These are phyloP conservation scores for Pholiota adiposa DNA, from an alignment of 1,284 basidiomycete genomes.

Conservation along the genomic window DNA sequence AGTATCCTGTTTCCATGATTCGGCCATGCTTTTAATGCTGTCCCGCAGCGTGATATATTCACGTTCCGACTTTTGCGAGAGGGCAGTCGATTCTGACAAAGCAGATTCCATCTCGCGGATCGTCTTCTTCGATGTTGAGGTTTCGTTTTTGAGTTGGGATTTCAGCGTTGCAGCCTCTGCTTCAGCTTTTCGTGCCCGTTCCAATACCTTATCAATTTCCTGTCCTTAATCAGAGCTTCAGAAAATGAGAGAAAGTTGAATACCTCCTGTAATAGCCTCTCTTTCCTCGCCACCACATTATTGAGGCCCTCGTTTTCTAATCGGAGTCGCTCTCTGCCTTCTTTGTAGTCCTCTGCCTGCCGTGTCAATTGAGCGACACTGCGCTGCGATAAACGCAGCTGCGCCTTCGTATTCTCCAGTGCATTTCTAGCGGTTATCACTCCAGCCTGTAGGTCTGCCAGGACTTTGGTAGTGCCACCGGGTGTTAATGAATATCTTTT, in stretches of 20 bases:
- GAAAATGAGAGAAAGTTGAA: background rate
- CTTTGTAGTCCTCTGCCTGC: conserved; percentile 85
- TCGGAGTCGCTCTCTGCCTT: conserved; percentile 77
- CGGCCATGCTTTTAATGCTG: conserved; percentile 68
- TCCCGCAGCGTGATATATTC: conserved; percentile 80
- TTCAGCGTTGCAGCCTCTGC: conserved; percentile 69
- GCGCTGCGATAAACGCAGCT: conserved; percentile 76
- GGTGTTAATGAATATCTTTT: conserved; percentile 69
- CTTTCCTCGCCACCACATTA: conserved; percentile 85
- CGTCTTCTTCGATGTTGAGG: conserved; percentile 69
- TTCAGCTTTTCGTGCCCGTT: conserved; percentile 82
- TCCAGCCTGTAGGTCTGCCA: conserved; percentile 82
- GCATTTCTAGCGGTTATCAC: conserved; percentile 80
- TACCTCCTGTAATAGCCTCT: conserved; percentile 82
- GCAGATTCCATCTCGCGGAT: conserved; percentile 77
- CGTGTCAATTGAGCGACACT: conserved; percentile 80
- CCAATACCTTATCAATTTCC: conserved; percentile 62
- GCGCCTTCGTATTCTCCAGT: conserved; percentile 81
- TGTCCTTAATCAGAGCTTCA: background rate
- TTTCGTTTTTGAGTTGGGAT: conserved; percentile 73
- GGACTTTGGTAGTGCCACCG: conserved; percentile 79
- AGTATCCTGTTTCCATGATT: conserved; percentile 71
- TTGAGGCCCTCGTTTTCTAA: conserved; percentile 86
- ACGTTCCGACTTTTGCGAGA: conserved; percentile 78
- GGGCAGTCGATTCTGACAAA: conserved; percentile 69